Conservation (phyloP, 768 basidiomycete genomes). For the Trametes cinnabarina region DNA sequence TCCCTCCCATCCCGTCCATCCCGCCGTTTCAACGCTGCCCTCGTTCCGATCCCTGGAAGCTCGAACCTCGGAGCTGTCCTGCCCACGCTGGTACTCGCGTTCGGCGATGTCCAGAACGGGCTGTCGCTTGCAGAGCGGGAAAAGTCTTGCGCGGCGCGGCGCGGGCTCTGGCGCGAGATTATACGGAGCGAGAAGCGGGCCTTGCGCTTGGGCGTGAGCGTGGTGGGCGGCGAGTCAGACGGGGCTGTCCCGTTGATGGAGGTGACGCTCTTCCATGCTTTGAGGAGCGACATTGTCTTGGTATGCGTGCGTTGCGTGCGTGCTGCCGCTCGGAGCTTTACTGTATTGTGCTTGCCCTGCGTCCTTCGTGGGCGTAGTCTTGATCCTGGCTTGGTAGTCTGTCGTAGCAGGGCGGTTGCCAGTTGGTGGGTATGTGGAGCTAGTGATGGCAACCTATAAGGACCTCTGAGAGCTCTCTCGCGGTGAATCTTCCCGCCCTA, state of each 20-base stretch:
- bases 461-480: not conserved
- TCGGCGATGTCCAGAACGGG: not conserved
- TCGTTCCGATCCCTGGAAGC: not conserved
- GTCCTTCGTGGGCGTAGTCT: not conserved
- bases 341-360: not conserved
- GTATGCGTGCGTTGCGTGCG: not conserved
- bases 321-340: not conserved
- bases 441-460: not conserved
- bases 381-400: not conserved
- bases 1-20: not conserved
- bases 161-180: not conserved
- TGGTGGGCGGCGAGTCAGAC: not conserved
- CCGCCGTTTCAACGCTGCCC: not conserved
- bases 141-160: not conserved
- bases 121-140: not conserved
- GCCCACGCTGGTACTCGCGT: not conserved
- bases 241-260: constrained; percentile 2
- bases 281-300: constrained; percentile 6
- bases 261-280: constrained; percentile 9
- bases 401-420: not conserved
- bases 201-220: not conserved
- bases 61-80: too few relatives aligned
- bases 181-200: constrained; percentile 1
- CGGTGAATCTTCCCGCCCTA: not conserved
- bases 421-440: not conserved